These are phyloP conservation scores for Cudoniella acicularis DNA, from an alignment of 495 filamentous ascomycete species.

Conservation along the genomic window DNA sequence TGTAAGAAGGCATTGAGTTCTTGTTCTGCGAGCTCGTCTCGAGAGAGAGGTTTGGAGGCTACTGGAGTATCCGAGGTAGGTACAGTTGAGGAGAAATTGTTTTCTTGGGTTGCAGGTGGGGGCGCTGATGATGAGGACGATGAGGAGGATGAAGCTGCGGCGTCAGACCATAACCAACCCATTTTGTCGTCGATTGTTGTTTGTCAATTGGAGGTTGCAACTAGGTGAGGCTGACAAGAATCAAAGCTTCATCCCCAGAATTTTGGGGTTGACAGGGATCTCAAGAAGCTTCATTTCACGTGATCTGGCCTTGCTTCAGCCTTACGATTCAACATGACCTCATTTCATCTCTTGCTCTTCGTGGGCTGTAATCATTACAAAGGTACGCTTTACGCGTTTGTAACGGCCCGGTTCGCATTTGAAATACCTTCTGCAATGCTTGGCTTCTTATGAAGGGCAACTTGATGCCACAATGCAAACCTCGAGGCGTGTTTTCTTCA, in stretches of 20 bases:
- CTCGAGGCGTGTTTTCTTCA: conserved; percentile 30
- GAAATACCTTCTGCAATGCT: not conserved
- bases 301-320: not conserved
- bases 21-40: conserved; percentile 56
- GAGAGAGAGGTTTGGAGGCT: conserved; percentile 28
- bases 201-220: conserved; percentile 6
- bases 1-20: conserved; percentile 59
- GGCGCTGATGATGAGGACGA: conserved; percentile 9
- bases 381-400: no score
- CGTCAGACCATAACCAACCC: conserved; percentile 50
- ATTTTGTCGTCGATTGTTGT: conserved; percentile 31
- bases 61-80: conserved; percentile 1
- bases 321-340: not conserved
- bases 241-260: conserved; percentile 1
- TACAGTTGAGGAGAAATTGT: conserved; percentile 14
- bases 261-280: not conserved
- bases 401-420: no score
- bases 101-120: conserved; percentile 11
- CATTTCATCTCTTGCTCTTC: no score
- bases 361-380: no score
- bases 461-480: conserved; percentile 21
- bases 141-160: conserved; percentile 21
- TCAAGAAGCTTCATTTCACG: not conserved
- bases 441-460: not conserved
- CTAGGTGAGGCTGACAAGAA: conserved; percentile 10